Conservation (phyloP, 2,329 filamentous ascomycete genomes). For the Beauveria bassiana region DNA sequence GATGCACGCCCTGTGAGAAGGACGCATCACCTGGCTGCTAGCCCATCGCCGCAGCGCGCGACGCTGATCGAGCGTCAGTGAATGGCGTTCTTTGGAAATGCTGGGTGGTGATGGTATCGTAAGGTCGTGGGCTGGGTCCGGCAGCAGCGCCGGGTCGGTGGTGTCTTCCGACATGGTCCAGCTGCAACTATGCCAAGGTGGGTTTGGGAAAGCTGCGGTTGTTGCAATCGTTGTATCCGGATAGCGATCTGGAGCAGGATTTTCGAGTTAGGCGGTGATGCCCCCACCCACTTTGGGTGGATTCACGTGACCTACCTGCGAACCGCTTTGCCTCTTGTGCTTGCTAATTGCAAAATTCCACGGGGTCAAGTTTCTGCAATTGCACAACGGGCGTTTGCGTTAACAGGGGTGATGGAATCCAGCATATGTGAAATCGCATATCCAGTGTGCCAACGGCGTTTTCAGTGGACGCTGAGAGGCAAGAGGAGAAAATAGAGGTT, state of each 20-base stretch:
- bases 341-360: constrained; percentile 10
- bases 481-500: too few relatives aligned
- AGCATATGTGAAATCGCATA: background rate
- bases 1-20: constrained; percentile 54
- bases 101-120: constrained; percentile 11
- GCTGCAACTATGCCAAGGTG: constrained; percentile 15
- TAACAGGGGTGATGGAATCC: constrained; percentile 2
- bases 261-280: constrained; percentile 28
- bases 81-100: constrained; percentile 44
- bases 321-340: constrained; percentile 8
- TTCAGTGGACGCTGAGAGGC: background rate
- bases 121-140: constrained; percentile 24
- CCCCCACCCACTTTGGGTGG: constrained; percentile 14
- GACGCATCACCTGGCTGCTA: constrained; percentile 46
- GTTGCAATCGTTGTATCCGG: constrained; percentile 23
- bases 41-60: constrained; percentile 54
- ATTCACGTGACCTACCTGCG: constrained; percentile 5
- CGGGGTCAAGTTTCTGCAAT: background rate
- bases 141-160: constrained; percentile 31
- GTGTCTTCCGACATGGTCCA: constrained; percentile 29
- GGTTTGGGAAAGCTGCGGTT: constrained; percentile 13
- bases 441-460: background rate
- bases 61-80: constrained; percentile 54
- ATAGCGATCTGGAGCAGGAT: background rate
- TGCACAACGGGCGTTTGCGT: constrained; percentile 10